phyloP scores from a whole-genome alignment of 176 grass and related monocot genomes.

The Oryza rufipogon region DNA sequence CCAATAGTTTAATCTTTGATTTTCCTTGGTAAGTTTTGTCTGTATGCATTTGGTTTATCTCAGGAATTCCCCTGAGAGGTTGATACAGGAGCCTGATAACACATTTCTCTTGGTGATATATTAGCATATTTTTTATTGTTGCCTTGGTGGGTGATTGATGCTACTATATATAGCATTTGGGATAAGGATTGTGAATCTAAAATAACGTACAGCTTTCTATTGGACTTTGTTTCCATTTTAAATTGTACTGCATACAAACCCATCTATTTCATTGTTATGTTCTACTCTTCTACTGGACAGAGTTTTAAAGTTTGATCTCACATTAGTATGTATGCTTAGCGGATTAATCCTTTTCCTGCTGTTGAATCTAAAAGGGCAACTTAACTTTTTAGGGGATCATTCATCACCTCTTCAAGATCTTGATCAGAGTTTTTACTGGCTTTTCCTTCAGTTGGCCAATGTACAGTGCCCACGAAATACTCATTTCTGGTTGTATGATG shows the following conservation, averaged over 20 bases:
- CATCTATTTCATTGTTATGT: background rate
- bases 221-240: background rate
- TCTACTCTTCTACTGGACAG: background rate
- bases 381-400: slow-evolving; percentile 32
- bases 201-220: background rate
- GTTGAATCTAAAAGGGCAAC: slow-evolving; percentile 30
- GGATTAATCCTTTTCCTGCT: background rate
- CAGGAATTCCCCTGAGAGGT: background rate
- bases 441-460: slow-evolving; percentile 67
- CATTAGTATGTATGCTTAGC: background rate
- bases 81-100: background rate
- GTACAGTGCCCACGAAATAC: slow-evolving; percentile 76
- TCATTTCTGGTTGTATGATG: slow-evolving; percentile 89
- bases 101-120: background rate
- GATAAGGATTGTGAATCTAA: background rate
- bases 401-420: slow-evolving; percentile 42
- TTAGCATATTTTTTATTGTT: background rate
- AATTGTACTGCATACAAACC: background rate
- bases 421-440: slow-evolving; percentile 50
- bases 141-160: background rate
- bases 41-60: background rate
- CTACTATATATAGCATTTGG: background rate
- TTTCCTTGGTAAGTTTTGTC: background rate
- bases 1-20: background rate
- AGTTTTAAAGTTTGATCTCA: background rate